Percentiles rank a stretch among this genome's conserved stretches.
phyloP scores from a whole-genome alignment of 202 grass and related monocot genomes.

The Carex arenaria region DNA sequence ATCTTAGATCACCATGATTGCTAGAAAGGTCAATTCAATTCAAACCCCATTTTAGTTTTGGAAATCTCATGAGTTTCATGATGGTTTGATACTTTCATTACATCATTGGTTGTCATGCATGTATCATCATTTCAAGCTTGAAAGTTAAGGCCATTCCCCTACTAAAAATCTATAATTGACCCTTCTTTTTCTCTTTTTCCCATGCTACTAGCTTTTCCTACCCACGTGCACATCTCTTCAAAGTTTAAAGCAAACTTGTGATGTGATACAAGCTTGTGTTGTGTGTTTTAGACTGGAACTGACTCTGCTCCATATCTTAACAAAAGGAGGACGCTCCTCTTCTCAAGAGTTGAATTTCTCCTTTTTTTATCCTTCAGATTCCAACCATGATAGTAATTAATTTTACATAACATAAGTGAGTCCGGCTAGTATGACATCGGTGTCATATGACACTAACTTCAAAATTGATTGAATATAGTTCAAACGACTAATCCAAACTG shows the following conservation, averaged over 20 bases:
- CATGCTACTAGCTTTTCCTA: background rate
- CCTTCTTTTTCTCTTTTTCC: slow-evolving; percentile 1
- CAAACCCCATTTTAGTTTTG: background rate
- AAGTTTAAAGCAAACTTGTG: background rate
- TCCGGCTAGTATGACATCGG: no score
- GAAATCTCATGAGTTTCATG: background rate
- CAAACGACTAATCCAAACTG: no score
- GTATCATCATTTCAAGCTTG: background rate
- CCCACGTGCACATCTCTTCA: background rate
- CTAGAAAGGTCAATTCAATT: background rate
- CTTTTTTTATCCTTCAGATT: no score
- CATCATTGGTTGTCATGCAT: background rate
- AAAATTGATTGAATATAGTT: no score
- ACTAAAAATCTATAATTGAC: background rate
- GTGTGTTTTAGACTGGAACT: no score
- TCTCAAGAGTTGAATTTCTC: no score
- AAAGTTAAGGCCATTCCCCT: slow-evolving; percentile 1
- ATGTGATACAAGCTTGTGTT: background rate
- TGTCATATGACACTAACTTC: no score
- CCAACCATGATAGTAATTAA: no score
- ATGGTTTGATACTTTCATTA: background rate
- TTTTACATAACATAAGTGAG: no score
- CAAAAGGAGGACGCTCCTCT: no score
- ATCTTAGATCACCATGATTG: slow-evolving; percentile 5
- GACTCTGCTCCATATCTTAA: no score